Base-by-base conservation (phyloP, 2,329 filamentous ascomycete genomes). In the Claviceps paspali region DNA sequence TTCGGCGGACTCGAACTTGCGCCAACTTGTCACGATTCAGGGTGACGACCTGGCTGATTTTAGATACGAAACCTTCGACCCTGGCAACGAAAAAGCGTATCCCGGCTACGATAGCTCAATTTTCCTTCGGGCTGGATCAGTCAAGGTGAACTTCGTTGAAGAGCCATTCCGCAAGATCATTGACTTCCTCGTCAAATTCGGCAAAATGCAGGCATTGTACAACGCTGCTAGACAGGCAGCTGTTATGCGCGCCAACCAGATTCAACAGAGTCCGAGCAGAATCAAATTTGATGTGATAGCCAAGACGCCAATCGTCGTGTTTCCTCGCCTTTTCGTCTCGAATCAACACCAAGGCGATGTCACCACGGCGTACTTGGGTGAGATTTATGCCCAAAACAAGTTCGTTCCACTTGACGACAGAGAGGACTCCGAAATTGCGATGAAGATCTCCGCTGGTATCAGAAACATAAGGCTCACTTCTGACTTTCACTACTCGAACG, bases 151-250 rank as follows among this genome's bases (percentile, higher is more conserved):
- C 55, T 98, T 99, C 55, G 63, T 96, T 4, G 88, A 95, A 43
- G 92, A 98, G 56, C 91, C 91, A 0, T 95, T 96, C 65, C 77
- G 91, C 36, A 96, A 96, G 61, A 96, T 99, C 45, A 84, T 98
- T 58, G 84, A 92, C 47, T 99, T 98, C 57, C 67, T 93, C 30
- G 86, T 99, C 55, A 98, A 98, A 51, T 99, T 99, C 55, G 91
- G 92, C 42, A 94, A 93, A 60, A 99, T 99, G 91, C 91, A 98
- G 59, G 88, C 91, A 17, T 82, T 98, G 37, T 98, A 94, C 65
- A 98, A 99, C 52, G 88, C 91, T 29, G 91, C 92, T 10, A 76
- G 92, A 24, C 85, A 94, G 58, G 92, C 88, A 28, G 91, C 92
- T 3, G 84, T 91, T 28, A 88, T 83, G 43, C 87, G 95, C 56